Evolutionary conservation across 169 alveolate genomes (phyloP).

Genomic region (Plasmodium inui): DNA sequence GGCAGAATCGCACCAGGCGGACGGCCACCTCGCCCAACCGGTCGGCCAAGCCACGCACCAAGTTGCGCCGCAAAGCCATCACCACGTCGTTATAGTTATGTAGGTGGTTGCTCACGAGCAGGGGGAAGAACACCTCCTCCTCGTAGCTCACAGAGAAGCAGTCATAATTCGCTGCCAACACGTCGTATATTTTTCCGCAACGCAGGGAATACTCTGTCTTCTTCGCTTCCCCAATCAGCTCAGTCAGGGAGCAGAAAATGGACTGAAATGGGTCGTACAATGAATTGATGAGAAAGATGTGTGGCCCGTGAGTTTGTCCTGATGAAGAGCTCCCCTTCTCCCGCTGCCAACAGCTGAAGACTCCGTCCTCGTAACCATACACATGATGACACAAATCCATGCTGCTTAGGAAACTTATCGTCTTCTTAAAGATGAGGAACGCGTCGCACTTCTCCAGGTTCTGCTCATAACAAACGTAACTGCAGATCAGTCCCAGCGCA

Average conservation of each 20-base stretch:
- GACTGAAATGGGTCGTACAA: constrained; percentile 24
- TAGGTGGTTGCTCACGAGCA: constrained; percentile 7
- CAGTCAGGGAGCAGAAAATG: background rate
- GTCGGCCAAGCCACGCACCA: constrained; percentile 14
- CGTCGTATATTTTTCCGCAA: background rate
- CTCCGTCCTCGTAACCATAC: constrained; percentile 7
- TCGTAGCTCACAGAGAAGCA: constrained; percentile 39
- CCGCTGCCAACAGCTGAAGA: background rate
- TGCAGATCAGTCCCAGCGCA: constrained; percentile 5
- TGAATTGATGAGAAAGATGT: background rate
- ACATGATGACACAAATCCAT: background rate
- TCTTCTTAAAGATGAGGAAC: constrained; percentile 22
- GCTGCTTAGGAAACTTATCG: constrained; percentile 22
- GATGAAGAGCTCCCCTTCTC: background rate
- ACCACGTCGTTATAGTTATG: constrained; percentile 3
- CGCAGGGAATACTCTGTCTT: constrained; percentile 18
- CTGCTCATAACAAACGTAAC: constrained; percentile 15
- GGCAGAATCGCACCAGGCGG: constrained; percentile 8
- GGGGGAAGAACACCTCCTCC: constrained; percentile 27
- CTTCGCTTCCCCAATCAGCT: constrained; percentile 38
- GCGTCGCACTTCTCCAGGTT: background rate
- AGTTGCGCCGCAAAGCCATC: background rate
- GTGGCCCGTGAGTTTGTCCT: background rate
- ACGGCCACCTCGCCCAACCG: constrained; percentile 10
- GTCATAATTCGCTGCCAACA: constrained; percentile 2